A percentile compares a stretch with the other conserved stretches of the same genome.
Conservation (phyloP, 140 eudicot genomes). For the Cichorium intybus region DNA sequence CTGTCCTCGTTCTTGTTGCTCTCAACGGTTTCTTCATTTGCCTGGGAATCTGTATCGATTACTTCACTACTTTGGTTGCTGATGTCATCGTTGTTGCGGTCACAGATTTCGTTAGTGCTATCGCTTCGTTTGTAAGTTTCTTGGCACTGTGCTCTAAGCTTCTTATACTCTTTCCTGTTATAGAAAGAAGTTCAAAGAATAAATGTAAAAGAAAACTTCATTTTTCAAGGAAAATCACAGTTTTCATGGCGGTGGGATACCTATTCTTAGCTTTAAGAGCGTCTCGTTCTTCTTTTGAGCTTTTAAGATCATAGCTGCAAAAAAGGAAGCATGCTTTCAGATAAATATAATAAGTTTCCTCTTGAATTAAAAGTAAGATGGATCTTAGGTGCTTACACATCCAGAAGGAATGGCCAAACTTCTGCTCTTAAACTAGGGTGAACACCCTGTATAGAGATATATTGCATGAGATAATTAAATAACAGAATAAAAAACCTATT, state of each 20-base stretch:
- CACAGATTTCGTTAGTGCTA: slow-evolving; percentile 29
- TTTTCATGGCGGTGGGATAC: slow-evolving; percentile 30
- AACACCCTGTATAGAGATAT: slow-evolving; percentile 60
- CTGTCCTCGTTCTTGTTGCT: background rate
- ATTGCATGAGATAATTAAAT: background rate
- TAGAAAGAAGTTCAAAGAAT: background rate
- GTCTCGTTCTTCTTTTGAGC: slow-evolving; percentile 64
- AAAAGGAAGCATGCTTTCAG: slow-evolving; percentile 4
- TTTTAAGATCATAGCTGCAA: slow-evolving; percentile 66
- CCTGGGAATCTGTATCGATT: slow-evolving; percentile 28
- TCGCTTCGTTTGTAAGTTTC: slow-evolving; percentile 37
- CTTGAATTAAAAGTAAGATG: background rate
- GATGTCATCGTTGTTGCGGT: slow-evolving; percentile 16
- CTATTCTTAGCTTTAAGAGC: slow-evolving; percentile 42
- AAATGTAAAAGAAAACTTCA: background rate
- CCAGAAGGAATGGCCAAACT: slow-evolving; percentile 97
- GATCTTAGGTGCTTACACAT: slow-evolving; percentile 57
- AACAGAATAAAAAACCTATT: background rate
- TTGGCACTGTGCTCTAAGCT: slow-evolving; percentile 45
- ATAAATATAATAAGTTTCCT: background rate
- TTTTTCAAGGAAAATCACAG: background rate
- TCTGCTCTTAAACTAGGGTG: slow-evolving; percentile 76
- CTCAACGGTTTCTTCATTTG: too few relatives aligned
- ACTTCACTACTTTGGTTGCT: slow-evolving; percentile 39
- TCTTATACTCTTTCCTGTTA: slow-evolving; percentile 56